Evolutionary conservation across 345 rosid species (phyloP).

Genomic region (Kandelia obovata): DNA sequence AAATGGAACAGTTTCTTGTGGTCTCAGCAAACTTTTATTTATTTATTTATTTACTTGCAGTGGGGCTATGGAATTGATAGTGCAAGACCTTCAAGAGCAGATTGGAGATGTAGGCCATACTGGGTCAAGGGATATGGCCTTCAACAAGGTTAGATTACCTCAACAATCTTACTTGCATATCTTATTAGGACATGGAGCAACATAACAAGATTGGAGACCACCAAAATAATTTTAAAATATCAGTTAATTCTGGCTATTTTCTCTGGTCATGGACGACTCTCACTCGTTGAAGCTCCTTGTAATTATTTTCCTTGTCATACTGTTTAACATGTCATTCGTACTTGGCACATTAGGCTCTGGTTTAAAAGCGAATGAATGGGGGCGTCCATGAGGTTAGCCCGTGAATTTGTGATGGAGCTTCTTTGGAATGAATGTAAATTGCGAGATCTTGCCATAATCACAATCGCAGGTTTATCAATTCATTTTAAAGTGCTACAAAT

Average conservation of each 20-base stretch:
- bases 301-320: neutral
- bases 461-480: neutral
- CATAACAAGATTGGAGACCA: neutral
- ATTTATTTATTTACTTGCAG: slow-evolving; percentile 25
- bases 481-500: neutral
- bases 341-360: too few species aligned
- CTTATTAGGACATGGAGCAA: neutral
- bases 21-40: neutral
- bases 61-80: slow-evolving; percentile 66
- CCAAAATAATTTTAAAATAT: neutral
- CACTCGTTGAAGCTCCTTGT: neutral
- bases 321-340: neutral
- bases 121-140: slow-evolving; percentile 10
- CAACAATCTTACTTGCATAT: neutral
- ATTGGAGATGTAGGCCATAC: slow-evolving; percentile 89
- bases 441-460: too few species aligned
- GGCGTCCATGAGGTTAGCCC: neutral
- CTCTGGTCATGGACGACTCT: neutral
- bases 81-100: slow-evolving; percentile 70
- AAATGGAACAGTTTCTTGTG: neutral
- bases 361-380: neutral
- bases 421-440: too few species aligned
- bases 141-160: neutral
- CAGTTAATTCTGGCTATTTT: neutral
- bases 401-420: neutral